A percentile compares a stretch with the other conserved stretches of the same genome.
These are phyloP conservation scores for Aspergillus felis DNA, from an alignment of 2,329 filamentous ascomycete species.

Conservation along the genomic window DNA sequence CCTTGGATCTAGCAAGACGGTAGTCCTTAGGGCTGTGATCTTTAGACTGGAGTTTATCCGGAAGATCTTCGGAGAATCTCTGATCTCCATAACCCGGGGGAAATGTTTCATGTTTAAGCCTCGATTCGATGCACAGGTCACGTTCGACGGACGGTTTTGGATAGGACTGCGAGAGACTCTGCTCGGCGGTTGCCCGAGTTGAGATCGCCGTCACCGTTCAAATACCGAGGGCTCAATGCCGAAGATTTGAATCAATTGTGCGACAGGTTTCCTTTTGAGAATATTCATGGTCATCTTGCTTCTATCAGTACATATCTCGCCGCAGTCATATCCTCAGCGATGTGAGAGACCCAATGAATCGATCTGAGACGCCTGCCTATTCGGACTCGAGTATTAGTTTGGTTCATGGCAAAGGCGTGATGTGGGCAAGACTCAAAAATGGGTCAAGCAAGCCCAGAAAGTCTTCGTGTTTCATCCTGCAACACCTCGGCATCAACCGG, in stretches of 20 bases:
- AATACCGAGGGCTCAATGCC: neutral
- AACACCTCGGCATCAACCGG: neutral
- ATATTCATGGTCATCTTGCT: too few species aligned
- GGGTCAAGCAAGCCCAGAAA: too few species aligned
- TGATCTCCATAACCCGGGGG: neutral
- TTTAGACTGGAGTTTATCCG: neutral
- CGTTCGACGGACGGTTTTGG: neutral
- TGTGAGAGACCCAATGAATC: too few species aligned
- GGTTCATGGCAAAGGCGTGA: neutral
- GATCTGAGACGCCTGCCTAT: too few species aligned
- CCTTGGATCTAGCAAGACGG: neutral
- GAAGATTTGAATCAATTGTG: neutral
- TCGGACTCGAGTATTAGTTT: neutral
- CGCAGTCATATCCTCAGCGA: neutral
- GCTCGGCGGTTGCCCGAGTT: neutral
- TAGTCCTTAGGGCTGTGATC: neutral
- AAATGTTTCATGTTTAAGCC: neutral
- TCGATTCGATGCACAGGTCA: neutral
- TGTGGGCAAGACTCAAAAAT: neutral
- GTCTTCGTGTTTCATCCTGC: neutral
- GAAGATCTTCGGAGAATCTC: neutral
- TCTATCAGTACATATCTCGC: too few species aligned
- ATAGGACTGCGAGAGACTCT: neutral
- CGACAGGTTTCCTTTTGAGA: neutral
- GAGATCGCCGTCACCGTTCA: neutral